Percentiles rank a stretch among this genome's conserved stretches.
Evolutionary conservation across 768 basidiomycete species (phyloP).

Genomic region (Phlebiopsis gigantea): DNA sequence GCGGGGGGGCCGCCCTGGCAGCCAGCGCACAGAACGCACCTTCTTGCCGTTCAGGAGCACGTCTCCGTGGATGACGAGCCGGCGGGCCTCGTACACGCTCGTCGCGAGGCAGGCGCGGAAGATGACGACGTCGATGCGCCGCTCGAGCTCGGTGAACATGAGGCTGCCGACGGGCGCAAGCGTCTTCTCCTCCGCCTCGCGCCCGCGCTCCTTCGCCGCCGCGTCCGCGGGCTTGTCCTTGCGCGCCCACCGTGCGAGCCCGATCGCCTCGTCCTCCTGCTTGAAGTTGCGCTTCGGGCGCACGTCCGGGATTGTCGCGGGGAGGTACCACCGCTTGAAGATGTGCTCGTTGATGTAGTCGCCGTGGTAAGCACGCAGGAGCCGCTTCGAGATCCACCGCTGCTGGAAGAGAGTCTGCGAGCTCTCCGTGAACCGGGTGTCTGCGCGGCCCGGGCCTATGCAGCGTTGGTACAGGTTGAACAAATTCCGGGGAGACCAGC

Average conservation of each 20-base stretch:
- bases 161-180: conserved; percentile 90
- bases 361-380: conserved; percentile 91
- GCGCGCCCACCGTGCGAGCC: conserved; percentile 54
- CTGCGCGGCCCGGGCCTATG: conserved; percentile 35
- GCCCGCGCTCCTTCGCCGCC: conserved; percentile 38
- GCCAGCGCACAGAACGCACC: conserved; percentile 42
- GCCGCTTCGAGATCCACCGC: conserved; percentile 82
- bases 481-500: conserved; percentile 84
- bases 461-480: conserved; percentile 88
- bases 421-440: conserved; percentile 55
- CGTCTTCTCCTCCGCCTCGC: conserved; percentile 48
- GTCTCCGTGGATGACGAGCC: conserved; percentile 80
- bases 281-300: conserved; percentile 46
- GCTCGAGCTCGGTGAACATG: conserved; percentile 94
- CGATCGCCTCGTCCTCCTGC: conserved; percentile 33
- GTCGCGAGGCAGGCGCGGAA: conserved; percentile 86
- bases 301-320: conserved; percentile 79
- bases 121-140: conserved; percentile 87
- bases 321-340: conserved; percentile 95
- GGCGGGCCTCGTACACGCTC: conserved; percentile 86
- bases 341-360: conserved; percentile 89
- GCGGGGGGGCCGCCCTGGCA: too few species aligned
- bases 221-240: conserved; percentile 33
- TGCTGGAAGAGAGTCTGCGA: conserved; percentile 76
- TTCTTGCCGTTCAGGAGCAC: conserved; percentile 87